Evolutionary conservation across 345 rosid genomes (phyloP).

Genomic region (Dipteronia dyeriana): DNA sequence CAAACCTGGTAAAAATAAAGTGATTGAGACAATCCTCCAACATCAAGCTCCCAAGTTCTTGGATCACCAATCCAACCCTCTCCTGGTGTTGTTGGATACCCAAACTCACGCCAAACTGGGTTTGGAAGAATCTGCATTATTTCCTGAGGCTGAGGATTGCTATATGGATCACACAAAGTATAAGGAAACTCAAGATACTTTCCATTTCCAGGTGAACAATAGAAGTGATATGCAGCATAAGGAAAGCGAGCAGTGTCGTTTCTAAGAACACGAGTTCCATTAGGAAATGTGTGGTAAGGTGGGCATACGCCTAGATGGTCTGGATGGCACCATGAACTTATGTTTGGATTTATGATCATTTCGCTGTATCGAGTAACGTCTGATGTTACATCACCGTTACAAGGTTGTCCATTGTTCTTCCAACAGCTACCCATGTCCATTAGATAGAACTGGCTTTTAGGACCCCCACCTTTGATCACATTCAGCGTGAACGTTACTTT

Average conservation of each 20-base stretch:
- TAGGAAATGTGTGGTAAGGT: conserved; percentile 38
- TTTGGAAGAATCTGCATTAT: conserved; percentile 53
- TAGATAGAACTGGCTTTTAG: conserved; percentile 47
- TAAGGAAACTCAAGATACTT: conserved; percentile 37
- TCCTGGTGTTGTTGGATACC: conserved; percentile 49
- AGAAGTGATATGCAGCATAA: conserved; percentile 46
- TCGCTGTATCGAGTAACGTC: conserved; percentile 54
- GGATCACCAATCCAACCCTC: conserved; percentile 56
- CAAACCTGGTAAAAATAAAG: conserved; percentile 51
- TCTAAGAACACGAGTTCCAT: conserved; percentile 38
- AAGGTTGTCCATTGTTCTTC: conserved; percentile 56
- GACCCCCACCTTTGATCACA: conserved; percentile 53
- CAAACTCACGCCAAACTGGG: conserved; percentile 49
- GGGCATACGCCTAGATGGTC: conserved; percentile 42
- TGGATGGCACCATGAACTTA: conserved; percentile 35
- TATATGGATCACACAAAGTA: conserved; percentile 46
- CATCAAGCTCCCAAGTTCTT: conserved; percentile 54
- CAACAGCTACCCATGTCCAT: conserved; percentile 59
- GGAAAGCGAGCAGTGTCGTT: conserved; percentile 36
- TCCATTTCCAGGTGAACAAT: conserved; percentile 53
- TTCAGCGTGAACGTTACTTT: conserved; percentile 46
- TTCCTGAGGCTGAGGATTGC: conserved; percentile 61
- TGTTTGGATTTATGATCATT: conserved; percentile 44
- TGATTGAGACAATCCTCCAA: conserved; percentile 48
- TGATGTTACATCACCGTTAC: conserved; percentile 48